Percentiles rank a stretch among this genome's conserved stretches.
Evolutionary conservation across 441 rosid species (phyloP).

Genomic region (Populus hybrid): DNA sequence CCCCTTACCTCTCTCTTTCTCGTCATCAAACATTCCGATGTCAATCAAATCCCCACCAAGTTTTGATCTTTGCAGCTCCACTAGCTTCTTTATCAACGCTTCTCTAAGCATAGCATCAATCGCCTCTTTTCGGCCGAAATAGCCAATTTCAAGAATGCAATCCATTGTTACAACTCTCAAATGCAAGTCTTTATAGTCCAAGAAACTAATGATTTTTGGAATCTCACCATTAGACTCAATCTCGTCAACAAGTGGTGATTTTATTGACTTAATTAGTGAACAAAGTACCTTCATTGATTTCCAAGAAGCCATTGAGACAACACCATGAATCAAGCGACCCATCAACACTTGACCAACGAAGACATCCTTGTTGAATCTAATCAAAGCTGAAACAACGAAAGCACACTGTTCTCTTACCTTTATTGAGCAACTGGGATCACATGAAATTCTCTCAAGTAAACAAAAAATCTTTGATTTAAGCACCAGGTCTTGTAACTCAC

Average conservation of each 20-base stretch:
- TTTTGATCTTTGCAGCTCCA: constrained; percentile 57
- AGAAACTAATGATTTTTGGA: constrained; percentile 37
- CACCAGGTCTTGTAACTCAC: constrained; percentile 52
- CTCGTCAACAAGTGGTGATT: constrained; percentile 59
- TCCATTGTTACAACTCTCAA: constrained; percentile 40
- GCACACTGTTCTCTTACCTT: constrained; percentile 46
- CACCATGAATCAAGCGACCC: constrained; percentile 46
- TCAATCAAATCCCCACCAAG: constrained; percentile 61
- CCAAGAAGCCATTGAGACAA: constrained; percentile 38
- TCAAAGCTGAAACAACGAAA: constrained; percentile 37
- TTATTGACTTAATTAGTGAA: constrained; percentile 44
- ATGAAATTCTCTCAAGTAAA: constrained; percentile 30
- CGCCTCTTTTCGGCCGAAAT: constrained; percentile 62
- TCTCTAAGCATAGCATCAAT: constrained; percentile 45
- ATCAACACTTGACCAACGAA: constrained; percentile 56
- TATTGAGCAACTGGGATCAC: constrained; percentile 32
- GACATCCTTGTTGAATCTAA: constrained; percentile 64
- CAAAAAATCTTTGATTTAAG: constrained; percentile 43
- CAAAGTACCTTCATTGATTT: constrained; percentile 38
- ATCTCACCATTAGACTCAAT: constrained; percentile 46
- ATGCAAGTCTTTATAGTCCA: constrained; percentile 44
- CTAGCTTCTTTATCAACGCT: constrained; percentile 44
- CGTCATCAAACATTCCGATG: constrained; percentile 25
- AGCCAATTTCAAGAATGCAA: constrained; percentile 60
- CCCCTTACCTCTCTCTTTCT: background rate